Evolutionary conservation across 495 filamentous ascomycete genomes (phyloP).

Genomic region (Tuber magnatum): DNA sequence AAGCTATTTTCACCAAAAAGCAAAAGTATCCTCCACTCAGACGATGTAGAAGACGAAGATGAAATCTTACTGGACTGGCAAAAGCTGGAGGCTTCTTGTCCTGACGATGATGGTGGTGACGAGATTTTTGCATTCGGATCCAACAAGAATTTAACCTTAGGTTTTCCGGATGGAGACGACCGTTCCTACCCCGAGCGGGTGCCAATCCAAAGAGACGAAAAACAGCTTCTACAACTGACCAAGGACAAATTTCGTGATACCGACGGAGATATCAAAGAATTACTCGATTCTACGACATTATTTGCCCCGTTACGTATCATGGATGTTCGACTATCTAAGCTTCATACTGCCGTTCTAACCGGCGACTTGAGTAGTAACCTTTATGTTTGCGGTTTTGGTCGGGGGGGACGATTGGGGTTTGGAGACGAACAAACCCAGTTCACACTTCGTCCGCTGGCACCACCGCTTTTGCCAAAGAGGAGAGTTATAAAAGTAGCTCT

Average conservation of each 20-base stretch:
- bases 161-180: slow-evolving; percentile 87
- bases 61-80: not conserved
- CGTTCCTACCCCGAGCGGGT: slow-evolving; percentile 86
- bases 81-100: slow-evolving; percentile 4
- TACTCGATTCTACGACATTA: slow-evolving; percentile 30
- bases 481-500: slow-evolving; percentile 69
- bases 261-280: slow-evolving; percentile 20
- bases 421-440: slow-evolving; percentile 82
- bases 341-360: slow-evolving; percentile 85
- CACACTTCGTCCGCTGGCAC: slow-evolving; percentile 49
- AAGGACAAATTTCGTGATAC: slow-evolving; percentile 19
- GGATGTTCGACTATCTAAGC: slow-evolving; percentile 62
- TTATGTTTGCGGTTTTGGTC: slow-evolving; percentile 86
- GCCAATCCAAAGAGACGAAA: slow-evolving; percentile 66
- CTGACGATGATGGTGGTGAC: slow-evolving; percentile 55
- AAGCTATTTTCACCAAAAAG: slow-evolving; percentile 28
- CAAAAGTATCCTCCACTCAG: slow-evolving; percentile 26
- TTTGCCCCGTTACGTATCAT: slow-evolving; percentile 33
- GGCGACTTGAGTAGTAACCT: slow-evolving; percentile 86
- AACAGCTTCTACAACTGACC: slow-evolving; percentile 52
- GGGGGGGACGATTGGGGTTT: slow-evolving; percentile 80
- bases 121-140: slow-evolving; percentile 90
- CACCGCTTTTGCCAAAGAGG: slow-evolving; percentile 36
- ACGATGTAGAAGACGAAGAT: slow-evolving; percentile 34
- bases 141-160: slow-evolving; percentile 88